Evolutionary conservation across 2,329 filamentous ascomycete genomes (phyloP), one percentile per base, ranked within the genome.

Genomic region (Aspergillus pseudotamarii): DNA sequence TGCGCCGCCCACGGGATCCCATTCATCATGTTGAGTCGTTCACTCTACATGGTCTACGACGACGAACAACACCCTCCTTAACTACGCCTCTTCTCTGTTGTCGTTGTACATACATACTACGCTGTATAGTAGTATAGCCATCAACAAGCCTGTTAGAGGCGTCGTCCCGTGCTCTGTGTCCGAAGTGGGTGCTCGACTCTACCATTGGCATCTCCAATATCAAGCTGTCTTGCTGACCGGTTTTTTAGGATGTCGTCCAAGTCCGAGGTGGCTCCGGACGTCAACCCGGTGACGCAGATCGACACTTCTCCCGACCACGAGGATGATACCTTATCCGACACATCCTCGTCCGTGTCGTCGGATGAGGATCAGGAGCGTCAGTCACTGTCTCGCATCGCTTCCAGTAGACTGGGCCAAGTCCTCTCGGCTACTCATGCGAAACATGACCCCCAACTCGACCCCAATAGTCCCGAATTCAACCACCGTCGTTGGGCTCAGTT

Each of bases 401-500:
- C 71, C 1, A 71, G 68, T 53, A 68, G 62, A 46, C 59, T 69
- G 0, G 71, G 71, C 16, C 69, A 65, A 28, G 61, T 63, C 12
- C 41, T 71, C 16, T 72, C 71, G 2, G 60, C 59, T 9, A 57
- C 66, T 11, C 60, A 66, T 43, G 63, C 61, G 3, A 62, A 57
- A 30, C 53, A 65, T 12, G 67, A 70, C 30, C 67, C 71, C 23
- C 65, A 67, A 26, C 58, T 73, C 8, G 69, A 73, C 61, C 72
- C 72, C 23, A 59, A 48, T 30, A 68, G 57, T 34, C 67, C 68
- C 0, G 50, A 64, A 36, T 73, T 73, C 54, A 70, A 73, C 60
- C 70, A 71, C 54, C 60, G 63, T n/a, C 65, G 62, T 59, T 73
- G 72, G 72, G 68, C 71, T 5, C 69, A 72, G 16, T 57, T 58